Conservation (phyloP, 257 asterid species). For the Perilla frutescens region DNA sequence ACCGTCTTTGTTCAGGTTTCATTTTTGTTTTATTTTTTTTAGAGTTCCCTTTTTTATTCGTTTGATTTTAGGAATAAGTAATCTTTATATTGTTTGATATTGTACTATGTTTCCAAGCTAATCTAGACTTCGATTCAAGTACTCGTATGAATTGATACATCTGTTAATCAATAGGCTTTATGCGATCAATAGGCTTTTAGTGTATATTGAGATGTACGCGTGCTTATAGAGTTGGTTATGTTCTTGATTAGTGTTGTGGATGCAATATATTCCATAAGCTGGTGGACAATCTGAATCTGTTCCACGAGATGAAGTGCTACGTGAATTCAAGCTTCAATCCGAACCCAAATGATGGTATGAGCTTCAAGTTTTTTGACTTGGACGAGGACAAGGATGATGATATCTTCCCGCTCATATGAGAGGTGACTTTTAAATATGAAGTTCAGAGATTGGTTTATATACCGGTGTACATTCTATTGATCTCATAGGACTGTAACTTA, state of each 20-base stretch:
- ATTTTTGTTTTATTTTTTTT: not conserved
- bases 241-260: slow-evolving; percentile 79
- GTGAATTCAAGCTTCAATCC: slow-evolving; percentile 87
- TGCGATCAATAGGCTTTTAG: not conserved
- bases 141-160: no score
- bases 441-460: slow-evolving; percentile 10
- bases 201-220: not conserved
- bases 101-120: not conserved
- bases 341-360: slow-evolving; percentile 46
- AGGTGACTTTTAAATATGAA: slow-evolving; percentile 39
- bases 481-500: slow-evolving; percentile 20
- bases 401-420: slow-evolving; percentile 55
- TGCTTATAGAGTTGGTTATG: slow-evolving; percentile 7
- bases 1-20: slow-evolving; percentile 95
- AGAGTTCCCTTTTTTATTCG: not conserved
- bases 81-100: not conserved
- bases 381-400: slow-evolving; percentile 54
- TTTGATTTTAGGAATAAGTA: not conserved
- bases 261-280: slow-evolving; percentile 94
- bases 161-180: not conserved
- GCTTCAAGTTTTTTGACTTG: slow-evolving; percentile 65
- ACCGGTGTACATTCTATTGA: slow-evolving; percentile 49
- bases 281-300: slow-evolving; percentile 91
- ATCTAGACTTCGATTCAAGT: not conserved
- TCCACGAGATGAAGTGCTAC: slow-evolving; percentile 93